Percentiles rank a stretch among this genome's conserved stretches.
phyloP scores from a whole-genome alignment of 306 rosid genomes.

The Cucurbita ficifolia region DNA sequence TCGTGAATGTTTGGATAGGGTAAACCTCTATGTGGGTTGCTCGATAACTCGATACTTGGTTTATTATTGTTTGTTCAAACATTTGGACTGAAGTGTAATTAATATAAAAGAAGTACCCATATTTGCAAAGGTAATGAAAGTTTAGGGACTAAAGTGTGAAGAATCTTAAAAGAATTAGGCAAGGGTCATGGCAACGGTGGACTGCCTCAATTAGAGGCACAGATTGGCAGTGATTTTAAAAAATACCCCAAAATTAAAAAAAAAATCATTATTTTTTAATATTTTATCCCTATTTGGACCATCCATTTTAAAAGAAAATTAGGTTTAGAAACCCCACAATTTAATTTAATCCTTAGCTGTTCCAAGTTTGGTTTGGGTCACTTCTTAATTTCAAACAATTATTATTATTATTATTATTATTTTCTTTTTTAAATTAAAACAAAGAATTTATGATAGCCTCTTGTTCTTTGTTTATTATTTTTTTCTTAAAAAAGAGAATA shows the following conservation, averaged over 20 bases:
- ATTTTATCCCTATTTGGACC: neutral
- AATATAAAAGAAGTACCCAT: no score
- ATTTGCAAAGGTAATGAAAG: no score
- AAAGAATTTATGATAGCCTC: neutral
- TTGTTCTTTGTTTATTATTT: neutral
- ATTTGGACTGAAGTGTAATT: no score
- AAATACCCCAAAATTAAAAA: neutral
- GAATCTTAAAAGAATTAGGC: no score
- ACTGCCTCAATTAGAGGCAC: neutral
- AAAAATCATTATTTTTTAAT: neutral
- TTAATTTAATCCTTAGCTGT: neutral
- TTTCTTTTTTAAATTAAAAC: neutral
- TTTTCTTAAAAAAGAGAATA: no score
- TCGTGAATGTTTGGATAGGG: no score
- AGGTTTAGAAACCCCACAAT: neutral
- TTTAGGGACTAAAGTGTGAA: no score
- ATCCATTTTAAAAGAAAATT: neutral
- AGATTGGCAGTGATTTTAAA: neutral
- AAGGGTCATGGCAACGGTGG: neutral
- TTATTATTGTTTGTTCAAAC: no score
- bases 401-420: no score
- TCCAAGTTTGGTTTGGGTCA: slow-evolving; percentile 4
- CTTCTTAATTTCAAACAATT: neutral
- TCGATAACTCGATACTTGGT: no score
- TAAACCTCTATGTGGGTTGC: no score